Percentiles rank a stretch among this genome's conserved stretches.
phyloP scores from a whole-genome alignment of 2,329 filamentous ascomycete genomes.

The Colletotrichum sp. region DNA sequence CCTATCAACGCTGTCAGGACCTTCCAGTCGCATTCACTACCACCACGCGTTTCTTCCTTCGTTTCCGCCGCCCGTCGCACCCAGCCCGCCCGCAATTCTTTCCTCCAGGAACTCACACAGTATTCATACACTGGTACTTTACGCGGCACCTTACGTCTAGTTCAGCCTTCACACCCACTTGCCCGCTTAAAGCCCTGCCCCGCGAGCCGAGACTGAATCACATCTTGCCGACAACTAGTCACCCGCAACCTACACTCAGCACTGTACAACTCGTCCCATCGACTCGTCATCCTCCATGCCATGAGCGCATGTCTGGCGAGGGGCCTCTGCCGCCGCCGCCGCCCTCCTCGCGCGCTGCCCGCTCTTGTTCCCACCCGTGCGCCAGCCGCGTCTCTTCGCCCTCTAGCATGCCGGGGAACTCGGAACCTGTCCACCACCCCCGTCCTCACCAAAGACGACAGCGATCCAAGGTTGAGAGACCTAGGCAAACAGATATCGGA shows the following conservation, averaged over 20 bases:
- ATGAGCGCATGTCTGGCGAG: conserved; percentile 19
- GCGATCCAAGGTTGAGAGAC: conserved; percentile 45
- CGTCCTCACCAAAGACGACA: not conserved
- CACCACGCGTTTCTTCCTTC: conserved; percentile 14
- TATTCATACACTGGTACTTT: not conserved
- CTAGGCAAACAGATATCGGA: conserved; percentile 47
- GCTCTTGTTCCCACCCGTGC: not conserved
- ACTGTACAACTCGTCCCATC: not conserved
- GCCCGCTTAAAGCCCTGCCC: not conserved
- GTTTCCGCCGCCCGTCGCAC: not conserved
- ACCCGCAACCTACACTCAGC: not conserved
- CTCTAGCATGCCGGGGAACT: not conserved
- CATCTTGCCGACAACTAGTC: not conserved
- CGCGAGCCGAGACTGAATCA: not conserved
- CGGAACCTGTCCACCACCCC: conserved; percentile 4
- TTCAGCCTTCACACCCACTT: not conserved
- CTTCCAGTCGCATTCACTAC: not conserved
- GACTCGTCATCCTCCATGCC: not conserved
- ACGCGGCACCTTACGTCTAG: not conserved
- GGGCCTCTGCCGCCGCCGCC: not conserved
- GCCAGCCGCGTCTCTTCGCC: conserved; percentile 18
- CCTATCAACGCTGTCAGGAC: not conserved
- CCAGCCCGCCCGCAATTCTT: not conserved
- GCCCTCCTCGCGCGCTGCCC: not conserved
- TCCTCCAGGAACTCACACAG: not conserved